Evolutionary conservation across 768 basidiomycete genomes (phyloP).

Genomic region (Rhizopogon roseolus): DNA sequence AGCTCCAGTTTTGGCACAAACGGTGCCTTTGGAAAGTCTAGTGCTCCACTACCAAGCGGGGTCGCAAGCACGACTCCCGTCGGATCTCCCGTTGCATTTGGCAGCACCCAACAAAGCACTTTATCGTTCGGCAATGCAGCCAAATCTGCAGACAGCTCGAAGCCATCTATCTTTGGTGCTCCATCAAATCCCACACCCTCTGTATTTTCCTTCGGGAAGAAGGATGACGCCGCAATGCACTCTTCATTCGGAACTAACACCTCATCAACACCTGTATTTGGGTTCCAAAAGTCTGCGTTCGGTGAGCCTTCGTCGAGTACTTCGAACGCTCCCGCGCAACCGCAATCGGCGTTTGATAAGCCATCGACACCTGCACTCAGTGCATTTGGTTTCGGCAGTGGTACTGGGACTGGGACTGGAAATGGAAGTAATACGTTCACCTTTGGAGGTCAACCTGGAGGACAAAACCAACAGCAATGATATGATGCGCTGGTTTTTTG

Average conservation of each 20-base stretch:
- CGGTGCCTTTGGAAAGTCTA: slow-evolving; percentile 13
- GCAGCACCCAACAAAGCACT: slow-evolving; percentile 3
- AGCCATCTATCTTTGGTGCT: slow-evolving; percentile 11
- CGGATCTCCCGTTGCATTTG: slow-evolving; percentile 9
- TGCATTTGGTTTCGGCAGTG: slow-evolving; percentile 28
- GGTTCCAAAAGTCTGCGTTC: neutral
- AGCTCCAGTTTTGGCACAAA: slow-evolving; percentile 13
- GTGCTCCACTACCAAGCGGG: slow-evolving; percentile 8
- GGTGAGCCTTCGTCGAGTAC: neutral
- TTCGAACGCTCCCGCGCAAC: slow-evolving; percentile 7
- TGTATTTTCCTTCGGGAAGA: slow-evolving; percentile 1
- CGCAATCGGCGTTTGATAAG: slow-evolving; percentile 21
- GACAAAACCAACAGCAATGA: slow-evolving; percentile 30
- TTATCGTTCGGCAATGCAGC: slow-evolving; percentile 17
- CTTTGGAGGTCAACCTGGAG: slow-evolving; percentile 9
- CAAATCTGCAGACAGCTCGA: slow-evolving; percentile 12
- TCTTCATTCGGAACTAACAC: slow-evolving; percentile 1
- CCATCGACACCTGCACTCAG: slow-evolving; percentile 17
- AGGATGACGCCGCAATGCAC: neutral
- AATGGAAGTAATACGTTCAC: slow-evolving; percentile 6
- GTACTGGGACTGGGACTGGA: slow-evolving; percentile 9
- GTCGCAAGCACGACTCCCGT: slow-evolving; percentile 12
- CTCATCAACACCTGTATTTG: slow-evolving; percentile 7
- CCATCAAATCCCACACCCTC: slow-evolving; percentile 5
- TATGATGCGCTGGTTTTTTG: neutral